Conservation (phyloP, 2,329 filamentous ascomycete species). For the Chrysoporthe cubensis region DNA sequence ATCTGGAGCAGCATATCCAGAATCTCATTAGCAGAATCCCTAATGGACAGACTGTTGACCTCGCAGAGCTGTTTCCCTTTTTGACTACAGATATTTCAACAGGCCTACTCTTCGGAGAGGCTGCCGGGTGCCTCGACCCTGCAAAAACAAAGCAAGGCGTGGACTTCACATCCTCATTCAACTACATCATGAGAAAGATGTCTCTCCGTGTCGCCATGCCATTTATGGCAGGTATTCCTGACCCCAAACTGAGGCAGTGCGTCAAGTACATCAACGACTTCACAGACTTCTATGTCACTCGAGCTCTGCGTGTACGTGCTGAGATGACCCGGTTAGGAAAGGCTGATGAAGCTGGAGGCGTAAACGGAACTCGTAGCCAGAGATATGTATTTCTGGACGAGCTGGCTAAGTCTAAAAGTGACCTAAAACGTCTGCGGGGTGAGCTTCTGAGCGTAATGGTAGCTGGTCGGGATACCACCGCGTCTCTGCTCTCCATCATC, state of each 20-base stretch:
- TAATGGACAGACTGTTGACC: slow-evolving; percentile 17
- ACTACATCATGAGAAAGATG: background rate
- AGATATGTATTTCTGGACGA: slow-evolving; percentile 23
- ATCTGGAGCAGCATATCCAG: background rate
- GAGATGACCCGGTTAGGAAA: background rate
- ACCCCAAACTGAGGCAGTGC: background rate
- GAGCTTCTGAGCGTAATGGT: slow-evolving; percentile 40
- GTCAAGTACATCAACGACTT: background rate
- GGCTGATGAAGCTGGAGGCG: no score
- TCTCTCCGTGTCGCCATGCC: background rate
- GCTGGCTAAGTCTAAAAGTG: slow-evolving; percentile 32
- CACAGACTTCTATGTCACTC: background rate
- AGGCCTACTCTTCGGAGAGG: slow-evolving; percentile 14
- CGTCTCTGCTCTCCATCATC: slow-evolving; percentile 34
- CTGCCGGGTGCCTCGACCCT: background rate
- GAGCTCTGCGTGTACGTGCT: background rate
- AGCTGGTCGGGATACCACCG: slow-evolving; percentile 40
- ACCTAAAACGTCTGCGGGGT: slow-evolving; percentile 36
- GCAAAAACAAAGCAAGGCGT: background rate
- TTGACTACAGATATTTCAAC: slow-evolving; percentile 14
- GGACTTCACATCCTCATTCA: background rate
- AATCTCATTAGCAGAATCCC: slow-evolving; percentile 19
- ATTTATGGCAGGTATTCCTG: background rate
- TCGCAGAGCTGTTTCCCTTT: slow-evolving; percentile 15
- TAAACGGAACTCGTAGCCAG: background rate